phyloP scores from a whole-genome alignment of 139 green algal genomes.

The Desmodesmus armatus region DNA sequence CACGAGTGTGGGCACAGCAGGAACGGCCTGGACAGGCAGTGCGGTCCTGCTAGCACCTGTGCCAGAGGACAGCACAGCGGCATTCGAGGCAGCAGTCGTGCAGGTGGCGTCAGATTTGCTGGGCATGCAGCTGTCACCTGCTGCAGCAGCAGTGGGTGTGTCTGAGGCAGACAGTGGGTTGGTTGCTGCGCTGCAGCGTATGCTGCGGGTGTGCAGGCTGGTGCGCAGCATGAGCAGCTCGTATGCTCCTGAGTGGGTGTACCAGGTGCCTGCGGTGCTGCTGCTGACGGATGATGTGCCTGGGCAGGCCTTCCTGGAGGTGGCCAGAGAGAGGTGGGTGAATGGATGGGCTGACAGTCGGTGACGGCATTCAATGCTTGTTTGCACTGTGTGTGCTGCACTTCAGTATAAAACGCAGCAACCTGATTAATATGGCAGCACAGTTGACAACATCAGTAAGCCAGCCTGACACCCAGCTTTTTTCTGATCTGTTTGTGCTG shows the following conservation, averaged over 20 bases:
- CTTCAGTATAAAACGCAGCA: too few species aligned
- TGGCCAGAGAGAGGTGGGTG: conserved; percentile 29
- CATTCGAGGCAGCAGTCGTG: too few species aligned
- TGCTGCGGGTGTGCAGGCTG: conserved; percentile 15
- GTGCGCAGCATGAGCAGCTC: neutral
- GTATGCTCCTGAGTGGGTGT: conserved; percentile 10
- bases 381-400: conserved; percentile 48
- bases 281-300: conserved; percentile 69
- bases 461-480: neutral
- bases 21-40: neutral
- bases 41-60: neutral
- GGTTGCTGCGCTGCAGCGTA: neutral
- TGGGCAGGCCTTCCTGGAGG: conserved; percentile 64
- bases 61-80: neutral
- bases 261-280: conserved; percentile 66
- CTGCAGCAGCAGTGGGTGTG: neutral
- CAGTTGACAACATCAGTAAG: neutral
- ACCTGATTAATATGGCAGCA: too few species aligned
- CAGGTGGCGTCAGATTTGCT: too few species aligned
- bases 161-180: neutral
- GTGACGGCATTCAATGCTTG: conserved; percentile 35
- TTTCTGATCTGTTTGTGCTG: too few species aligned
- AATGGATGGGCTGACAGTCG: neutral
- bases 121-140: neutral
- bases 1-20: neutral